Evolutionary conservation across 2,329 filamentous ascomycete species (phyloP), one percentile per base, ranked within the genome.

Genomic region (Fusarium sublunatum): DNA sequence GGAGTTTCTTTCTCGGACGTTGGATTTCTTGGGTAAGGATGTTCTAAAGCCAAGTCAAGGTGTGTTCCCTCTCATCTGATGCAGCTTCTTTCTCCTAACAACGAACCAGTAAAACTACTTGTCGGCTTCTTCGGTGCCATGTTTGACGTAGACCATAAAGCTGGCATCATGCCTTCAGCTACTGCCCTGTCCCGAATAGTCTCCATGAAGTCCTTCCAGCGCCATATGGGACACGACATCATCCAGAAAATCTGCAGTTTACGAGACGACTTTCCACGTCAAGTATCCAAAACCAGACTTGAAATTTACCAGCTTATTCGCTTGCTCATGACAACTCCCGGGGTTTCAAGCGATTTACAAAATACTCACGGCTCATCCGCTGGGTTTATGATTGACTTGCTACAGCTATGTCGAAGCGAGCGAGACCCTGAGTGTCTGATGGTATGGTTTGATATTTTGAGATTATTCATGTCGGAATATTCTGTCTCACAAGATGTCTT

Each of bases 131-230:
- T 87, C 53, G 81, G 82, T 12, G 81, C 82, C 55, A 84, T 87
- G 77, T 87, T 86, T 62, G 82, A 82, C 3, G 81, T 83, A 49
- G 84, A 87, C 61, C 83, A 86, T 73, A 84, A 84, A 68, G 84
- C 83, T n/a, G 85, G 85, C 36, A 81, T 87, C 52, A 74, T 83
- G 39, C 79, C 84, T 1, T 83, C 84, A 3, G 77, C 83, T 4
- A 82, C 79, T 40, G 84, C 84, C 2, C 72, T 87, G n/a, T 76
- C 77, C 1, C 77, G 79, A 26, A 80, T 87, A 43, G 76, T 76
- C 38, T 65, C 69, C 43, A 85, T 85, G 80, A 81, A 79, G 46
- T 74, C 75, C 11, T 87, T 87, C 72, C 80, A 82, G 35, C 77
- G 82, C 1, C 71, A 77, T 11, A 79, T 79, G 58, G 83, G 77